These are phyloP conservation scores for Metschnikowia lachancei DNA, from an alignment of 805 yeast species.

Conservation along the genomic window DNA sequence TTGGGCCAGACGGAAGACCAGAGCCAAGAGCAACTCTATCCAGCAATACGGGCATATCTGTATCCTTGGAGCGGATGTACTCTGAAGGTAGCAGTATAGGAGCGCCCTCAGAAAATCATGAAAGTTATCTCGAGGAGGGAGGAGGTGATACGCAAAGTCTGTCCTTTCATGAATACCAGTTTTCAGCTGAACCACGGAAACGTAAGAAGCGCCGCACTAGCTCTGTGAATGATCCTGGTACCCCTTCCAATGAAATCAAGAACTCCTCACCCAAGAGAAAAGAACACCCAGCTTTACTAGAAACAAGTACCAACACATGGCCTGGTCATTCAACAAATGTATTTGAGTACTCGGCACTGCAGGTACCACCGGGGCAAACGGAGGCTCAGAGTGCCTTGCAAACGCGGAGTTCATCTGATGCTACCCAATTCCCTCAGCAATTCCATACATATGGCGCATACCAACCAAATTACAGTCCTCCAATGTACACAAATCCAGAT, in stretches of 20 bases:
- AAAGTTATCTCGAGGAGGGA: neutral
- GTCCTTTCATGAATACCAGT: neutral
- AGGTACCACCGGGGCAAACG: neutral
- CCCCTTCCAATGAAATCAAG: neutral
- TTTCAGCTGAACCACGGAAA: neutral
- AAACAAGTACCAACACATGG: neutral
- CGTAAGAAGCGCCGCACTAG: neutral
- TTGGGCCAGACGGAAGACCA: neutral
- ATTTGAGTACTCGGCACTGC: conserved; percentile 3
- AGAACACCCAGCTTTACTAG: neutral
- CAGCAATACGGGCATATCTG: neutral
- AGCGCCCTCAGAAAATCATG: neutral
- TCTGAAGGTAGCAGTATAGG: neutral
- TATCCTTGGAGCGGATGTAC: neutral
- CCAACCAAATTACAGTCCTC: conserved; percentile 3
- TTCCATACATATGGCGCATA: conserved; percentile 4
- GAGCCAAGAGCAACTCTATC: neutral
- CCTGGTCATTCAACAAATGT: neutral
- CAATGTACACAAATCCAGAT: conserved; percentile 4
- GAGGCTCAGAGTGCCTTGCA: neutral
- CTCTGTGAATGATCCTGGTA: neutral
- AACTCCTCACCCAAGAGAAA: neutral
- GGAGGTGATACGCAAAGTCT: neutral
- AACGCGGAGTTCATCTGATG: neutral
- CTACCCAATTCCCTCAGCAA: neutral